Percentiles rank a stretch among this genome's conserved stretches.
Evolutionary conservation across 2,329 filamentous ascomycete genomes (phyloP).

Genomic region (Penicillium paneum): DNA sequence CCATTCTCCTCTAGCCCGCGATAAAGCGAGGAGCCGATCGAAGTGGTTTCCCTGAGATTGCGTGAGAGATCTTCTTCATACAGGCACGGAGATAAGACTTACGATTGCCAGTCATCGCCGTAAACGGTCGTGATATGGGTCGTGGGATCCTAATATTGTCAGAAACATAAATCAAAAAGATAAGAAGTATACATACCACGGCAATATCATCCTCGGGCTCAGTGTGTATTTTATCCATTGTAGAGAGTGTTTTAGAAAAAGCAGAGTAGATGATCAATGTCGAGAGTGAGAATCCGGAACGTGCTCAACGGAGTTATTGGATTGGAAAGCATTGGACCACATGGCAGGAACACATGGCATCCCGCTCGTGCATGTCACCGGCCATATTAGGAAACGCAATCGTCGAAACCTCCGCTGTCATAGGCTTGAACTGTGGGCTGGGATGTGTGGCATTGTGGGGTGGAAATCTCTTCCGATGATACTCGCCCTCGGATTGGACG

Average conservation of each 20-base stretch:
- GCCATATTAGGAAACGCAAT: background rate
- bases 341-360: background rate
- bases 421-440: background rate
- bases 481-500: background rate
- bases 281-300: background rate
- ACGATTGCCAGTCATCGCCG: constrained; percentile 13
- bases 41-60: constrained; percentile 16
- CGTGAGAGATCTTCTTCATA: background rate
- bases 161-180: background rate
- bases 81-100: background rate
- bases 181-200: background rate
- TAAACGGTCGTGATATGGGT: background rate
- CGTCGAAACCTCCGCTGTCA: background rate
- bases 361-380: background rate
- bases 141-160: background rate
- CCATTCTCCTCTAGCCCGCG: constrained; percentile 21
- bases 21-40: constrained; percentile 22
- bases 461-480: background rate
- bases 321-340: no score
- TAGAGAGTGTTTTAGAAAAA: background rate
- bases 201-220: background rate
- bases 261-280: background rate
- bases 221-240: background rate
- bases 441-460: background rate
- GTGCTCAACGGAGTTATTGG: no score